phyloP scores from a whole-genome alignment of 2,329 filamentous ascomycete species.

The Fusarium pseudocircinatum region DNA sequence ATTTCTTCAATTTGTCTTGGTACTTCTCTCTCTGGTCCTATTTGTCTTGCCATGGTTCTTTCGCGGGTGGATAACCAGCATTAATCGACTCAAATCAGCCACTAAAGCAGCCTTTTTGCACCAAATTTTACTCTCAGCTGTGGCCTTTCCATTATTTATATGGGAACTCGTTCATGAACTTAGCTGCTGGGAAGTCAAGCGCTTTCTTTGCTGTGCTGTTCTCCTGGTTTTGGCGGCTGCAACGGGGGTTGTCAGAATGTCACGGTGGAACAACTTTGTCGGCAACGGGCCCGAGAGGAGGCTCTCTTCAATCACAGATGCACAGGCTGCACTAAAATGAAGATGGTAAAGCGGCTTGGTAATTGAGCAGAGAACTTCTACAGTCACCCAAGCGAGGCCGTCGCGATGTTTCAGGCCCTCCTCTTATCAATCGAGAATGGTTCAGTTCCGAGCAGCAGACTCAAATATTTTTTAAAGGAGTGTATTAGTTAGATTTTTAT shows the following conservation, averaged over 20 bases:
- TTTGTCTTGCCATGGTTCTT: not conserved
- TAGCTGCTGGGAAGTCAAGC: not conserved
- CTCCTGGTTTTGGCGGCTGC: no score
- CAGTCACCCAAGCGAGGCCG: not conserved
- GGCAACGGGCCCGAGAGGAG: not conserved
- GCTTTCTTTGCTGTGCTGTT: no score
- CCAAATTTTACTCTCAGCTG: not conserved
- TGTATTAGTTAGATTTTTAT: constrained; percentile 34
- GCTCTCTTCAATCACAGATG: not conserved
- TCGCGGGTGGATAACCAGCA: not conserved
- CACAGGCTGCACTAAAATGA: not conserved
- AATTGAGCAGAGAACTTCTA: fast-evolving
- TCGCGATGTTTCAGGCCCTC: not conserved
- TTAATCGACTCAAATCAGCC: not conserved
- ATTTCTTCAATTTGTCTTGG: fast-evolving
- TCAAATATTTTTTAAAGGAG: constrained; percentile 2
- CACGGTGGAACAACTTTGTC: not conserved
- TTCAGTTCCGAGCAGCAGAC: not conserved
- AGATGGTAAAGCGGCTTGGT: fast-evolving
- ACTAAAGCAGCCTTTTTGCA: not conserved
- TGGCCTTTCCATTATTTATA: fast-evolving
- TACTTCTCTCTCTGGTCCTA: not conserved
- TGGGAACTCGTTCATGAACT: fast-evolving
- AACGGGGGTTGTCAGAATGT: not conserved
- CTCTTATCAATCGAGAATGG: not conserved